Conservation (phyloP, 2,329 filamentous ascomycete genomes). For the Juglanconis juglandina region DNA sequence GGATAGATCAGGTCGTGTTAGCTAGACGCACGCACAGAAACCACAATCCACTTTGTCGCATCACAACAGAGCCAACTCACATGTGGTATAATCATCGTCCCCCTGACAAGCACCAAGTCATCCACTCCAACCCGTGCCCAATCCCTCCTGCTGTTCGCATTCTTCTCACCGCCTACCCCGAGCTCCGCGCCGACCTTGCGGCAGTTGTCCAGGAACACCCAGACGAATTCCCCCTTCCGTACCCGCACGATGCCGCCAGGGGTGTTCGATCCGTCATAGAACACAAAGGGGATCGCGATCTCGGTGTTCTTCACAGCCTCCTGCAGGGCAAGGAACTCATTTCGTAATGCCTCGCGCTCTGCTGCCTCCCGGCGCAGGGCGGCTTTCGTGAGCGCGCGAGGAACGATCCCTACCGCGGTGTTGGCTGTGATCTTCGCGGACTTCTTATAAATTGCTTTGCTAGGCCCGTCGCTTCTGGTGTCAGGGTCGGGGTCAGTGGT, state of each 20-base stretch:
- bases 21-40: conserved; percentile 6
- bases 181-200: conserved; percentile 84
- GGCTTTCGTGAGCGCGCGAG: conserved; percentile 64
- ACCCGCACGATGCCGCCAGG: conserved; percentile 80
- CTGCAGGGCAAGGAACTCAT: conserved; percentile 78
- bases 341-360: conserved; percentile 68
- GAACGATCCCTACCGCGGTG: conserved; percentile 57
- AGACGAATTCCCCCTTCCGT: conserved; percentile 89
- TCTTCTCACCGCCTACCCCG: conserved; percentile 65
- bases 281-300: conserved; percentile 89
- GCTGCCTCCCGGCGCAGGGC: conserved; percentile 72
- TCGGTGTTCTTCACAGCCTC: conserved; percentile 85
- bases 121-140: conserved; percentile 95
- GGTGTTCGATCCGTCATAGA: conserved; percentile 91
- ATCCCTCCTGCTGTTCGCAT: conserved; percentile 66
- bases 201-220: conserved; percentile 89
- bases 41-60: conserved; percentile 7
- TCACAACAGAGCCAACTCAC: conserved; percentile 51
- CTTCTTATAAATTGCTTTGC: conserved; percentile 27
- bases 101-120: conserved; percentile 88
- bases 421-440: conserved; percentile 59
- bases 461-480: not conserved
- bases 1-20: conserved; percentile 23
- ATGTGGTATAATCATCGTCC: conserved; percentile 89
- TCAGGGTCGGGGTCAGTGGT: not conserved